Base-by-base conservation (phyloP, 1,284 basidiomycete species). In the Ceratobasidium sp. region DNA sequence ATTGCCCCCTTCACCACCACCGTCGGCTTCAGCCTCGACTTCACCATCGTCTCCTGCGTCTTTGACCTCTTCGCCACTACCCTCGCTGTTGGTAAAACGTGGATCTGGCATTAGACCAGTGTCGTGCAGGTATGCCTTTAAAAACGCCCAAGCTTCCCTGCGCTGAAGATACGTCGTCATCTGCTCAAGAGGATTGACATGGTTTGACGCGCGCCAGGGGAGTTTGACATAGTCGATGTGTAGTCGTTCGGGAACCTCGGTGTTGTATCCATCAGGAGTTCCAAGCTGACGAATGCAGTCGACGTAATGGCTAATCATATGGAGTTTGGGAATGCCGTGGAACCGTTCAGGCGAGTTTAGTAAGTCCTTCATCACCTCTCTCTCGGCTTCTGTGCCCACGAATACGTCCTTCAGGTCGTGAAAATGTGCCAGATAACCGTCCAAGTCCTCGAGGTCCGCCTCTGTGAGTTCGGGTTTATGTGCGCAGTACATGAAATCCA, bases 261-360 rank as follows among this genome's bases (percentile, higher is more conserved):
- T 65, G 44, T 65, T 65, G 15, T 26, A 65, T 10, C 42, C 42
- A 23, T 65, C 62, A 10, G 62, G 38, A 0, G 62, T 23, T 3
- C 62, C 62, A 3, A 64, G 40, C 38, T 46, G 13, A 1, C 62
- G 33, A 13, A 65, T 65, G 20, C n/a, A 23, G 23, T 15, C 3
- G 13, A 5, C 3, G 15, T 42, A 65, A 44, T 65, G 62, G 20
- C 77, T 48, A 0, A 79, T 59, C 40, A 68, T 23, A 33, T 79
- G 78, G 33, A 79, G 56, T 38, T 79, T 79, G 0, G 50, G 74
- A 12, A 77, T 77, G 4, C 33, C 23, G n/a, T 76, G n/a, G 62
- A 76, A 76, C 38, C 44, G 38, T 84, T 82, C 73, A n/a, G n/a
- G n/a, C n/a, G n/a, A n/a, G 6, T 50, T 20, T 15, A 50, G 48